These are phyloP conservation scores for Tolypocladium ophioglossoides DNA, from an alignment of 2,329 filamentous ascomycete species.

Conservation along the genomic window DNA sequence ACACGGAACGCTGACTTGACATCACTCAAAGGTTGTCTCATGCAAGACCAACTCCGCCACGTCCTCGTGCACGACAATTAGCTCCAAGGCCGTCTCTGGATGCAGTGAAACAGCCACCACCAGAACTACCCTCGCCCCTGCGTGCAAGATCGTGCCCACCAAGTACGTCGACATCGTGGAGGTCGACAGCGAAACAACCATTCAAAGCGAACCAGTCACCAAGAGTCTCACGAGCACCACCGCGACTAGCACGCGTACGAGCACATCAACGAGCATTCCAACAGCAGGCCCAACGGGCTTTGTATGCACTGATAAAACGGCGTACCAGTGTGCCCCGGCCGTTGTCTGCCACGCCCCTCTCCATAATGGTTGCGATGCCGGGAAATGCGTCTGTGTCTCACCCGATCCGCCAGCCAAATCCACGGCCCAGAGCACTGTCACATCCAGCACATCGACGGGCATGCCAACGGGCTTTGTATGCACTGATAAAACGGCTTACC, in stretches of 20 bases:
- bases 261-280: too few species aligned
- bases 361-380: neutral
- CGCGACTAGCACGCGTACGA: neutral
- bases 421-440: too few species aligned
- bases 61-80: neutral
- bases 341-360: neutral
- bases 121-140: neutral
- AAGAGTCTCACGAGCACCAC: neutral
- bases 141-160: slow-evolving; percentile 13
- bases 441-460: too few species aligned
- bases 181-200: slow-evolving; percentile 27
- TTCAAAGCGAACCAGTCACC: slow-evolving; percentile 27
- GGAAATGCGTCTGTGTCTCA: neutral
- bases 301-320: too few species aligned
- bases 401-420: neutral
- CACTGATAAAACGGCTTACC: too few species aligned
- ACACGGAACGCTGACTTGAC: neutral
- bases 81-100: neutral
- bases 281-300: too few species aligned
- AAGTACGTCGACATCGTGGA: slow-evolving; percentile 34
- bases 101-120: neutral
- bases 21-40: neutral
- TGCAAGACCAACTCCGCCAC: neutral
- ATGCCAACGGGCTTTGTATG: too few species aligned
- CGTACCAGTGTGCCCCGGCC: too few species aligned